Conservation (phyloP, 1,284 basidiomycete species). For the Ceratobasidium sp. region DNA sequence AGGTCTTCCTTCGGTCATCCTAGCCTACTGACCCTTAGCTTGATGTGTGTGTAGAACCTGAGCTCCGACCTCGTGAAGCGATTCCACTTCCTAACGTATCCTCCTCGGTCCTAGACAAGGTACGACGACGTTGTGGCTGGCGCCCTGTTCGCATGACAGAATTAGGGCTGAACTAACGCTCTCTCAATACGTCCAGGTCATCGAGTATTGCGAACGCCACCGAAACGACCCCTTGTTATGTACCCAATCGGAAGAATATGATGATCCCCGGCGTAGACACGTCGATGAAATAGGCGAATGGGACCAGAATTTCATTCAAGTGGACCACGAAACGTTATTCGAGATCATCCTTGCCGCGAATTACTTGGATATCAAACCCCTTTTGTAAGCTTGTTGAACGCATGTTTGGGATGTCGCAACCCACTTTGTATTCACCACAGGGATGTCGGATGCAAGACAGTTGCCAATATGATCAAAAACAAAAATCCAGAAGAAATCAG, state of each 20-base stretch:
- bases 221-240: conserved; percentile 55
- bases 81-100: neutral
- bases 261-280: conserved; percentile 60
- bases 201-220: conserved; percentile 69
- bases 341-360: conserved; percentile 99
- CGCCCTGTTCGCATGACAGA: neutral
- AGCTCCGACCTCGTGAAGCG: neutral
- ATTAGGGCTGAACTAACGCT: neutral
- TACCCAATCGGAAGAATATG: conserved; percentile 51
- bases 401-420: conserved; percentile 41
- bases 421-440: conserved; percentile 43
- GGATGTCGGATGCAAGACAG: conserved; percentile 67
- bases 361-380: conserved; percentile 99
- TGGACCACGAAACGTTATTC: conserved; percentile 97
- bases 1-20: neutral
- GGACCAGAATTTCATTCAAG: conserved; percentile 97
- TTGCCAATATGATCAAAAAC: conserved; percentile 66
- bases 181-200: conserved; percentile 50
- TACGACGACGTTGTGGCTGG: neutral
- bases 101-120: neutral
- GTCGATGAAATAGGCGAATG: conserved; percentile 90
- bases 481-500: conserved; percentile 57
- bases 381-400: conserved; percentile 68
- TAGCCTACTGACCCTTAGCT: neutral
- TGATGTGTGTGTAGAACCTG: neutral